phyloP scores from a whole-genome alignment of 306 rosid species.

The Betula pendula region DNA sequence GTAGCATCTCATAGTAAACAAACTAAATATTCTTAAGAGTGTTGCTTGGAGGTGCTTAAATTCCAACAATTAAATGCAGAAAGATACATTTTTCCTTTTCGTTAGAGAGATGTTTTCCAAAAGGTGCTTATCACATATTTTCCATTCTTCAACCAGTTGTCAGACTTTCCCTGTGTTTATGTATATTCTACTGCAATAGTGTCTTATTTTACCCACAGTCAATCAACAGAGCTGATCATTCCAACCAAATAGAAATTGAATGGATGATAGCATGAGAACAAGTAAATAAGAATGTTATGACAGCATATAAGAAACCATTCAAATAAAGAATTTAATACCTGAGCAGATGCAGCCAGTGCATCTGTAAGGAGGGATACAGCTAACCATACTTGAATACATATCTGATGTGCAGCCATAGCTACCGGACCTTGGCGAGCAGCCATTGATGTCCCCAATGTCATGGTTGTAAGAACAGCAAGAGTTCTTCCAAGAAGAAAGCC shows the following conservation, averaged over 20 bases:
- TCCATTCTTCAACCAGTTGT: background rate
- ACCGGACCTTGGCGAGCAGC: conserved; percentile 97
- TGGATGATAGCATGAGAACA: conserved; percentile 4
- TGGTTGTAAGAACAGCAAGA: conserved; percentile 78
- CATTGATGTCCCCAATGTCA: conserved; percentile 92
- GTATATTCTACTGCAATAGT: background rate
- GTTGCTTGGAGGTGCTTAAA: background rate
- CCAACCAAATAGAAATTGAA: conserved; percentile 21
- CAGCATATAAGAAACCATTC: conserved; percentile 9
- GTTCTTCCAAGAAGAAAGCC: conserved; percentile 94
- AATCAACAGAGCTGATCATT: background rate
- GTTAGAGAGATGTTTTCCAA: too few relatives aligned
- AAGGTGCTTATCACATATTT: background rate
- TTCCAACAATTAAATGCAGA: background rate
- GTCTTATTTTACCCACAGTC: background rate
- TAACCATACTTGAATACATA: conserved; percentile 96
- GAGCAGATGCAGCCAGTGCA: conserved; percentile 81
- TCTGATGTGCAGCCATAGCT: conserved; percentile 99
- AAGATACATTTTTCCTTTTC: background rate
- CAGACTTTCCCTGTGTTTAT: background rate
- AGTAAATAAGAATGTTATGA: conserved; percentile 12
- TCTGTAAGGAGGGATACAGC: conserved; percentile 96
- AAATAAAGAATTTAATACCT: conserved; percentile 50
- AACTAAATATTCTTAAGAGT: background rate
- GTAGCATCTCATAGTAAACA: background rate